Evolutionary conservation across 768 basidiomycete genomes (phyloP), one percentile per base, ranked within the genome.

Genomic region (Tylopilus vinaceipallidus): DNA sequence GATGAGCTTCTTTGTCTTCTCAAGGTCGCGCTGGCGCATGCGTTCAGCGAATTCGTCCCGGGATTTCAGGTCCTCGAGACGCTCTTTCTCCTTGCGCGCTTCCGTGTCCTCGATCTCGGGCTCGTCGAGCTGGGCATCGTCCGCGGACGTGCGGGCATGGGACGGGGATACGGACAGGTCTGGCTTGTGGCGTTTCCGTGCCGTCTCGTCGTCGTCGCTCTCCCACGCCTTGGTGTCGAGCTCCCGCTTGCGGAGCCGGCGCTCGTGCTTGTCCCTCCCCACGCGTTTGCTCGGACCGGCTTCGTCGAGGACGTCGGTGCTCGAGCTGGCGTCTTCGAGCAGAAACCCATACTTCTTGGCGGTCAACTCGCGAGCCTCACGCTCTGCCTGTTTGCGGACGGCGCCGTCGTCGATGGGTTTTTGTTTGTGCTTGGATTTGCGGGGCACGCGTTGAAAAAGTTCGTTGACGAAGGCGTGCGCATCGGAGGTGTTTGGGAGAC

Each of bases 21-120:
- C 88, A 58, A 78, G 76, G 68, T 99, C 95, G 39, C 87, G 83
- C 47, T 84, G 79, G 63, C 79, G 81, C 54, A 99, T 79, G 4
- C 97, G 85, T 53, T 91, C 86, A 5, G 95, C 88, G 58, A 99
- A 97, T 14, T 86, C 95, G 66, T 99, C 97, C 52, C 97, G 77
- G 53, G 97, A 95, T 54, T 79, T 76, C 17, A 90, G 52, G 58
- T 99, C 97, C 62, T 87, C 81, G 40, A 83, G 47, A 20, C 91
- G 77, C 61, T 95, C 87, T 32, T 81, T 73, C 69, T 92, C 93
- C 57, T 64, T 79, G 42, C 85, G 76, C 22, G 69, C 71, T 0
- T 83, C 86, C 58, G 88, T 84, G 48, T 91, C 93, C 67, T 95
- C 89, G 42, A 89, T 90, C 64, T 95, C 63, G 38, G 68, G 70